A percentile compares a stretch with the other conserved stretches of the same genome.
Evolutionary conservation across 163 green algal species (phyloP).

Genomic region (Prototheca cutis): DNA sequence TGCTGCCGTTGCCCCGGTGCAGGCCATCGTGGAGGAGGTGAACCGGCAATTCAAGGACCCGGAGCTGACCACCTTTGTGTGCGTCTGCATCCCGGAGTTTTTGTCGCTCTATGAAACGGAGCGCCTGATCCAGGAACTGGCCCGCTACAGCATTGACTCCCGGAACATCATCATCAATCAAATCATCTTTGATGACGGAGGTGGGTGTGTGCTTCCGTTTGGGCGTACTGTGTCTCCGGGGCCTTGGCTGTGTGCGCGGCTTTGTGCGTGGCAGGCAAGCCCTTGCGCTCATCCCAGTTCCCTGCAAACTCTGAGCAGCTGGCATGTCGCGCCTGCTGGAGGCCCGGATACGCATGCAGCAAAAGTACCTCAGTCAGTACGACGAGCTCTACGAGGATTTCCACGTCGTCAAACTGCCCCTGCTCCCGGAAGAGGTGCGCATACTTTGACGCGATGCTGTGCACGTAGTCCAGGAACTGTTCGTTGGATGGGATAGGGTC

Average conservation of each 20-base stretch:
- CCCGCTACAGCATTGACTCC: conserved; percentile 88
- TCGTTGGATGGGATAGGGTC: no score
- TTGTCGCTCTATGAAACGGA: conserved; percentile 96
- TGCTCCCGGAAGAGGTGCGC: conserved; percentile 88
- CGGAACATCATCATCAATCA: conserved; percentile 98
- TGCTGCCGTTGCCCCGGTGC: neutral
- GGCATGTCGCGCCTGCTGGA: conserved; percentile 59
- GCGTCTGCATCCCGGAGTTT: conserved; percentile 97
- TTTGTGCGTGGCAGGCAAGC: no score
- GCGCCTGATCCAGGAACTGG: conserved; percentile 92
- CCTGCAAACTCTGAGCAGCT: conserved; percentile 6
- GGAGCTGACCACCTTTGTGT: conserved; percentile 93
- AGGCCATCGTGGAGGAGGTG: conserved; percentile 54
- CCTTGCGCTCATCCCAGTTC: no score
- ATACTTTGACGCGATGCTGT: no score
- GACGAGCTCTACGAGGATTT: conserved; percentile 97
- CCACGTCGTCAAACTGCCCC: conserved; percentile 82
- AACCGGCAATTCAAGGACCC: conserved; percentile 87
- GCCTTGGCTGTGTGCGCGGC: no score
- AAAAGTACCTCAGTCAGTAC: conserved; percentile 88
- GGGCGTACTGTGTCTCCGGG: no score
- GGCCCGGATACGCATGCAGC: conserved; percentile 83
- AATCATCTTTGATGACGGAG: conserved; percentile 70
- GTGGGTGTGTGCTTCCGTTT: conserved; percentile 11
- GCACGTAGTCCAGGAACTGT: no score